phyloP scores from a whole-genome alignment of 2,329 filamentous ascomycete genomes.

The Alternaria postmessia region DNA sequence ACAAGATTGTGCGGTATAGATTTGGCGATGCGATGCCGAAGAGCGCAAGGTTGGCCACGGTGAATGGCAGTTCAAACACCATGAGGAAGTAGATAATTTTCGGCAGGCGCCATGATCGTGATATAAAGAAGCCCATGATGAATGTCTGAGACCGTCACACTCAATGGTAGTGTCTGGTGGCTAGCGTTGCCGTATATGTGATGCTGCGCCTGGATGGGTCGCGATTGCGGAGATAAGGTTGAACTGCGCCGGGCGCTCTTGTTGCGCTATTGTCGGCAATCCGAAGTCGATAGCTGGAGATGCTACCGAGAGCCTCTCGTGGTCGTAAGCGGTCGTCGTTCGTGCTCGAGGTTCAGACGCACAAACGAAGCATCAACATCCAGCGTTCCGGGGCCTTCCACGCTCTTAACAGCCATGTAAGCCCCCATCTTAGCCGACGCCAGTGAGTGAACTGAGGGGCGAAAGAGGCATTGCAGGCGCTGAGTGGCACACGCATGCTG shows the following conservation, averaged over 20 bases:
- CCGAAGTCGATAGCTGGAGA: not conserved
- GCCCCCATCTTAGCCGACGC: conserved; percentile 27
- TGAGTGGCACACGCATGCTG: conserved; percentile 43
- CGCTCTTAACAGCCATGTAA: conserved; percentile 34
- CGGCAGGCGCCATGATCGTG: conserved; percentile 63
- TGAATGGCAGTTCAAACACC: conserved; percentile 70
- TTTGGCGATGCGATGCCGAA: conserved; percentile 78
- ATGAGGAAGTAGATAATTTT: conserved; percentile 65
- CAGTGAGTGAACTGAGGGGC: conserved; percentile 28
- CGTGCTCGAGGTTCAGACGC: conserved; percentile 9
- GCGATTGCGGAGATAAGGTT: conserved; percentile 12
- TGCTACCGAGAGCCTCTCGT: conserved; percentile 10
- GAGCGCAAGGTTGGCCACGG: conserved; percentile 72
- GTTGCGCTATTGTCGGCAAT: conserved; percentile 3
- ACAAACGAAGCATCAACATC: conserved; percentile 13
- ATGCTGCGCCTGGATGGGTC: conserved; percentile 10
- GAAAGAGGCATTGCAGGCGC: conserved; percentile 38
- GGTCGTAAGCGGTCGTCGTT: conserved; percentile 23
- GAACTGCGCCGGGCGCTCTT: not conserved
- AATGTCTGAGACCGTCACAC: not conserved
- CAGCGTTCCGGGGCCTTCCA: conserved; percentile 25
- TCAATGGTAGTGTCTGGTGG: conserved; percentile 4
- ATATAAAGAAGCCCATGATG: conserved; percentile 58
- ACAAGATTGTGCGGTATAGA: conserved; percentile 74
- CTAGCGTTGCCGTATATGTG: conserved; percentile 1